Evolutionary conservation across 1,284 basidiomycete species (phyloP).

Genomic region (Fomitopsis pinicola): DNA sequence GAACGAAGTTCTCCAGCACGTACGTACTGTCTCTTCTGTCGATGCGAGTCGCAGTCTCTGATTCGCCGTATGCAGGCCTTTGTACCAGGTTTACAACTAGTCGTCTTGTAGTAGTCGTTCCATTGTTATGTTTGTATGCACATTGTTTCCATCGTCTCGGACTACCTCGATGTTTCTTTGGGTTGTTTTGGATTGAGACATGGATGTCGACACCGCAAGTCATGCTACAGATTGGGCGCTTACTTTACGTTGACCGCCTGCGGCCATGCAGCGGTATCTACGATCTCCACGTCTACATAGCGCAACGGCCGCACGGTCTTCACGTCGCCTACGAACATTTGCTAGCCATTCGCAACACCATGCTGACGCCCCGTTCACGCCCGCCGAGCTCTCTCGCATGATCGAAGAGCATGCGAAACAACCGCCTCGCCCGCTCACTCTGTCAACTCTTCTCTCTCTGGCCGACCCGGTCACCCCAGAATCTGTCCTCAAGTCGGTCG

Average conservation of each 20-base stretch:
- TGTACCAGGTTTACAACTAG: slow-evolving; percentile 38
- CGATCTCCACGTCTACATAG: not conserved
- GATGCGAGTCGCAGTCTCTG: not conserved
- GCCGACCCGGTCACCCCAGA: slow-evolving; percentile 66
- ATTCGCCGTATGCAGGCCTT: slow-evolving; percentile 24
- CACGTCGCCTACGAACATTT: not conserved
- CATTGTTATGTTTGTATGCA: not conserved
- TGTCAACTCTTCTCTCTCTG: slow-evolving; percentile 67
- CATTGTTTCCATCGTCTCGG: not conserved
- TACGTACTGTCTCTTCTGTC: slow-evolving; percentile 31
- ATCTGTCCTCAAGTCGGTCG: slow-evolving; percentile 65
- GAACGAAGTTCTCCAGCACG: slow-evolving; percentile 94
- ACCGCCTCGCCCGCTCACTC: slow-evolving; percentile 58
- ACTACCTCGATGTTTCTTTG: not conserved
- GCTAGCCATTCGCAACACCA: not conserved
- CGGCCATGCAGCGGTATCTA: not conserved
- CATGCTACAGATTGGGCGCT: not conserved
- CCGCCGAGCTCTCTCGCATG: slow-evolving; percentile 43
- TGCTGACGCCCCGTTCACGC: slow-evolving; percentile 19
- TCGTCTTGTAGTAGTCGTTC: slow-evolving; percentile 6
- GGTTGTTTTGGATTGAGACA: not conserved
- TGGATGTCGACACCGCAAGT: not conserved
- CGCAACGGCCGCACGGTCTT: not conserved
- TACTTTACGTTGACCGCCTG: not conserved
- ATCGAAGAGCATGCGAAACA: slow-evolving; percentile 51